Evolutionary conservation across 768 basidiomycete genomes (phyloP), one percentile per base, ranked within the genome.

Genomic region (Calocybe indica): DNA sequence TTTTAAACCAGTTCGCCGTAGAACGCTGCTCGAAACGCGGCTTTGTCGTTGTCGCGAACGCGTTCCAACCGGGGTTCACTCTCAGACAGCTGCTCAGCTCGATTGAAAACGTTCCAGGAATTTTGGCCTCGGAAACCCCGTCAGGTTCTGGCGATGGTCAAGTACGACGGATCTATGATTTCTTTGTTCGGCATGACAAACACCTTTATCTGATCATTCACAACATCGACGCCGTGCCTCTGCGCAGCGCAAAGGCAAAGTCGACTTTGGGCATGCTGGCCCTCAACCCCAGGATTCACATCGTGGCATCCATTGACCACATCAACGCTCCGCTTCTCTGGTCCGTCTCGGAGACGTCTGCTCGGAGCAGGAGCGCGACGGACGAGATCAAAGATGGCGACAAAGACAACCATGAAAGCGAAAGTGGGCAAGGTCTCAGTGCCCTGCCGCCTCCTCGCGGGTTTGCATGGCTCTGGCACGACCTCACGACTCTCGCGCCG

Each of bases 221-320:
- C 72, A 94, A 89, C 66, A 82, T 97, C 63, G 94, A 97, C 57
- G 75, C 85, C 0, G 74, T 83, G 0, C 67, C 79, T 5, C 68
- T 96, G 22, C 86, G 91, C 35, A 63, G 74, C 1, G 56, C 75
- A 13, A 84, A 83, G 55, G 71, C 82, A 13, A 79, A 82, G 57
- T 72, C 85, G 1, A 72, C 77, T 36, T 75, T 98, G 34, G 78
- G 83, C 0, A 70, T 87, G 12, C 77, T 97, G 38, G 87, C 87
- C 0, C 75, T 82, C 14, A 80, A 78, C 43, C 82, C 85, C 5
- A 73, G 78, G 52, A 85, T 97, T 52, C 93, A 93, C 63, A 62
- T 98, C 53, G 71, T 83, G 41, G 87, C 88, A 1, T 91, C 92
- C 11, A 72, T 93, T 47, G 95, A 98, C 68, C 91, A 92, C 67